Base-by-base conservation (phyloP, 2,329 filamentous ascomycete species). In the Clarireedia paspali region DNA sequence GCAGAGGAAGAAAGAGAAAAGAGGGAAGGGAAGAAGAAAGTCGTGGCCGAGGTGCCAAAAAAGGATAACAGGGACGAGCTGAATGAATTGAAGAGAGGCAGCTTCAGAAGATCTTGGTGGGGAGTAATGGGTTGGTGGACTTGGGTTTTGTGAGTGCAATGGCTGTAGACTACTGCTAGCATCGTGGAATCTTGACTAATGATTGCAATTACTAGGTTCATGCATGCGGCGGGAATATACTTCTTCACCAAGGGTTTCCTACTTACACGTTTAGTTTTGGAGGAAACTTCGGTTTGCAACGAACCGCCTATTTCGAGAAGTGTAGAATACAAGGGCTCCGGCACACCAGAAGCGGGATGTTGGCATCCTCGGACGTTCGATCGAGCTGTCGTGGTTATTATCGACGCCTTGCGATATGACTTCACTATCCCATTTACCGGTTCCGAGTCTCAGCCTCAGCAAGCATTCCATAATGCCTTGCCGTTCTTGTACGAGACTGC, bases 341-440 rank as follows among this genome's bases (percentile, higher is more conserved):
- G 67, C 3, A 67, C 73, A 69, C 55, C 65, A 34, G 53, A 66
- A 62, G 91, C 90, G 61, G 94, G 94, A 62, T 99, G 94, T 78
- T 99, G 94, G 94, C 91, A 97, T 70, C 89, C 91, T 36, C 95
- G 90, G 74, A 89, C 84, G 2, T 99, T 97, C 69, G 83, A 95
- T 60, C 94, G 91, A 69, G 91, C 92, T 10, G 85, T 99, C 47
- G 81, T 99, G 24, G 81, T 99, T 55, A 75, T 99, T 50, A 87
- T 99, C 57, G 94, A 99, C 71, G 94, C 94, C 53, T 78, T 99
- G 57, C 87, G 94, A 58, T 99, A 99, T 73, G 94, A 99, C 71
- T 99, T 99, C 66, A 95, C 92, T 0, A 83, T 97, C 10, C 94
- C 94, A 0, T 85, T 87, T 58, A 9, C 54, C 12, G 50, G 42